phyloP scores from a whole-genome alignment of 805 yeast species.

The Wickerhamomyces tratensis region DNA sequence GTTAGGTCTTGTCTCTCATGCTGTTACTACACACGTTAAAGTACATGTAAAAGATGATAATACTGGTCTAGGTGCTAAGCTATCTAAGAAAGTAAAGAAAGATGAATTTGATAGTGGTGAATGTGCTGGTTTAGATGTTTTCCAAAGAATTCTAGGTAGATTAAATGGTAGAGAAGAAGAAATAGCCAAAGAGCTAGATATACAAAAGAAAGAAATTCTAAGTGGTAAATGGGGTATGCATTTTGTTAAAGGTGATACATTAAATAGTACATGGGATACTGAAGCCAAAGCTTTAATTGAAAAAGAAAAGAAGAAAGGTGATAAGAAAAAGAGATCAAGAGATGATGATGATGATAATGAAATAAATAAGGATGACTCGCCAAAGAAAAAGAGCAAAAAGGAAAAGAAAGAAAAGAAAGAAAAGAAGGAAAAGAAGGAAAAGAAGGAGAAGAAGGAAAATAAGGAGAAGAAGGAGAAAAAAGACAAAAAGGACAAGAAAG shows the following conservation, averaged over 20 bases:
- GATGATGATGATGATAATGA: conserved; percentile 20
- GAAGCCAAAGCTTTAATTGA: conserved; percentile 31
- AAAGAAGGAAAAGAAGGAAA: conserved; percentile 18
- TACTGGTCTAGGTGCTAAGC: conserved; percentile 82
- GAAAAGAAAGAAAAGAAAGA: conserved; percentile 18
- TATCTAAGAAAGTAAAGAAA: conserved; percentile 43
- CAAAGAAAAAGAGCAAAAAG: conserved; percentile 17
- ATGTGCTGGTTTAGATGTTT: conserved; percentile 85
- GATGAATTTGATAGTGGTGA: conserved; percentile 76
- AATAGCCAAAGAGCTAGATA: conserved; percentile 54
- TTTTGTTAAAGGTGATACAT: conserved; percentile 77
- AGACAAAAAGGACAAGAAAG: conserved; percentile 20
- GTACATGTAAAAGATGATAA: conserved; percentile 76
- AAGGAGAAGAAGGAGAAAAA: conserved; percentile 19
- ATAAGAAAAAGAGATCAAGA: conserved; percentile 19
- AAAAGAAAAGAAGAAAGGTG: conserved; percentile 19
- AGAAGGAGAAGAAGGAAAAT: conserved; percentile 18
- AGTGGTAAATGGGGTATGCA: conserved; percentile 84
- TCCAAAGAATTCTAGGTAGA: conserved; percentile 83
- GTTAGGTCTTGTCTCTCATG: conserved; percentile 59
- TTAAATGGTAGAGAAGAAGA: conserved; percentile 78
- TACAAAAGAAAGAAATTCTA: conserved; percentile 57
- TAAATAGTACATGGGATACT: conserved; percentile 76
- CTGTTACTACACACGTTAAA: conserved; percentile 74
- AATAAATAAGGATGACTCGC: conserved; percentile 5